Conservation (phyloP, 2,329 filamentous ascomycete genomes). For the Ophiostoma populinum region DNA sequence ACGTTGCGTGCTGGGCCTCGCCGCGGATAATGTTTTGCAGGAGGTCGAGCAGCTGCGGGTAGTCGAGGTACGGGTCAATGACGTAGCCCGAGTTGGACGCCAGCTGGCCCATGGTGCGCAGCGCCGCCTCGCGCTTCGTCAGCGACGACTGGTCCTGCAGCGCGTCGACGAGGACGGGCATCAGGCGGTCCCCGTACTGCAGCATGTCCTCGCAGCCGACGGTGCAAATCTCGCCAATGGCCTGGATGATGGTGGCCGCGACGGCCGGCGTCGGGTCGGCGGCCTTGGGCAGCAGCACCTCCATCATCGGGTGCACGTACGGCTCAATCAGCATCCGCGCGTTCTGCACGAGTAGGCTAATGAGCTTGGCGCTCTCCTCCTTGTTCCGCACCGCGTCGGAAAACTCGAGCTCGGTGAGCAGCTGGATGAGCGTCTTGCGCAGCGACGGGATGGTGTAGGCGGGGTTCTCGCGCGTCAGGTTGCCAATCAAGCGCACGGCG, state of each 20-base stretch:
- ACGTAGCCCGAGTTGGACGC: slow-evolving; percentile 96
- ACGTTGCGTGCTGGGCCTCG: slow-evolving; percentile 63
- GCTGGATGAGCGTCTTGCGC: slow-evolving; percentile 86
- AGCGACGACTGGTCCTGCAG: slow-evolving; percentile 87
- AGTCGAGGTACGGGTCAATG: slow-evolving; percentile 87
- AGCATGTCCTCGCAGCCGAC: slow-evolving; percentile 92
- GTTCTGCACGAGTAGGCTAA: slow-evolving; percentile 84
- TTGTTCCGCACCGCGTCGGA: slow-evolving; percentile 88
- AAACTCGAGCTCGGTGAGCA: slow-evolving; percentile 91
- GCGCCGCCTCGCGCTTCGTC: slow-evolving; percentile 74
- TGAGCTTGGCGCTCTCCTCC: slow-evolving; percentile 85
- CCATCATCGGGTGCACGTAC: slow-evolving; percentile 93
- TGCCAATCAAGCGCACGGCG: slow-evolving; percentile 89
- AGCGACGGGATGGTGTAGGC: slow-evolving; percentile 95
- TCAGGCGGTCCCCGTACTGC: slow-evolving; percentile 75
- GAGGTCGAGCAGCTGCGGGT: slow-evolving; percentile 82
- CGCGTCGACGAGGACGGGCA: slow-evolving; percentile 88
- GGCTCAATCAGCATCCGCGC: slow-evolving; percentile 87
- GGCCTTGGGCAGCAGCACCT: slow-evolving; percentile 83
- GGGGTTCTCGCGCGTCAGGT: slow-evolving; percentile 77
- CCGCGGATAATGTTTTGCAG: slow-evolving; percentile 87
- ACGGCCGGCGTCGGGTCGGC: slow-evolving; percentile 73
- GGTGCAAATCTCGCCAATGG: slow-evolving; percentile 82
- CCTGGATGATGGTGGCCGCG: slow-evolving; percentile 84
- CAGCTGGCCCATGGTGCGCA: slow-evolving; percentile 79